Percentiles rank a stretch among this genome's conserved stretches.
phyloP scores from a whole-genome alignment of 495 filamentous ascomycete species.

The Saxophila tyrrhenica region DNA sequence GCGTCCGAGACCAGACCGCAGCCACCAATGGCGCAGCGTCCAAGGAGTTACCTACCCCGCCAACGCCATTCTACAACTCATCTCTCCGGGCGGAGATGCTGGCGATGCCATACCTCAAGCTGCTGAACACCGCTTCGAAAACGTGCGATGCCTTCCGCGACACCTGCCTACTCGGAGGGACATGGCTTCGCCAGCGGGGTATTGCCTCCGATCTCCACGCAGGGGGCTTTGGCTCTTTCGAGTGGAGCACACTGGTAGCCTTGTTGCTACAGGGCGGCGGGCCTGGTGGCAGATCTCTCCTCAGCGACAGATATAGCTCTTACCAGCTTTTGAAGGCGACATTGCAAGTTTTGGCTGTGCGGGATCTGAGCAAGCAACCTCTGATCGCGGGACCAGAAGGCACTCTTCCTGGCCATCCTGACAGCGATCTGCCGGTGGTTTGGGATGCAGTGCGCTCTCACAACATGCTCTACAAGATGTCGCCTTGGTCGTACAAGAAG shows the following conservation, averaged over 20 bases:
- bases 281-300: slow-evolving; percentile 51
- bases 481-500: slow-evolving; percentile 63
- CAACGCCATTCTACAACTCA: slow-evolving; percentile 84
- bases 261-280: slow-evolving; percentile 68
- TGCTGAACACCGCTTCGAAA: slow-evolving; percentile 52
- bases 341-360: slow-evolving; percentile 67
- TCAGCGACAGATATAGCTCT: slow-evolving; percentile 71
- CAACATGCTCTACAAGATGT: slow-evolving; percentile 90
- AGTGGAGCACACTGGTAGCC: slow-evolving; percentile 72
- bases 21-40: background rate
- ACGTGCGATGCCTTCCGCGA: slow-evolving; percentile 64
- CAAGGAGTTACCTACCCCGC: slow-evolving; percentile 19
- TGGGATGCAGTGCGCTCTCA: slow-evolving; percentile 61
- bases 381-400: slow-evolving; percentile 40
- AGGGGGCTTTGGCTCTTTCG: slow-evolving; percentile 91
- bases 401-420: slow-evolving; percentile 22
- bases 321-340: slow-evolving; percentile 91
- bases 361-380: slow-evolving; percentile 54
- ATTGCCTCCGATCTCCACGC: slow-evolving; percentile 50
- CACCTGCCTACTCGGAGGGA: slow-evolving; percentile 70
- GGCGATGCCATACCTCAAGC: slow-evolving; percentile 59
- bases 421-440: slow-evolving; percentile 36
- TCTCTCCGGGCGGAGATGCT: slow-evolving; percentile 67
- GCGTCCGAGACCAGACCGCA: slow-evolving; percentile 45
- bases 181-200: slow-evolving; percentile 84